Percentiles rank a stretch among this genome's conserved stretches.
These are phyloP conservation scores for Eimeria zaria DNA, from an alignment of 169 alveolate species.

Conservation along the genomic window DNA sequence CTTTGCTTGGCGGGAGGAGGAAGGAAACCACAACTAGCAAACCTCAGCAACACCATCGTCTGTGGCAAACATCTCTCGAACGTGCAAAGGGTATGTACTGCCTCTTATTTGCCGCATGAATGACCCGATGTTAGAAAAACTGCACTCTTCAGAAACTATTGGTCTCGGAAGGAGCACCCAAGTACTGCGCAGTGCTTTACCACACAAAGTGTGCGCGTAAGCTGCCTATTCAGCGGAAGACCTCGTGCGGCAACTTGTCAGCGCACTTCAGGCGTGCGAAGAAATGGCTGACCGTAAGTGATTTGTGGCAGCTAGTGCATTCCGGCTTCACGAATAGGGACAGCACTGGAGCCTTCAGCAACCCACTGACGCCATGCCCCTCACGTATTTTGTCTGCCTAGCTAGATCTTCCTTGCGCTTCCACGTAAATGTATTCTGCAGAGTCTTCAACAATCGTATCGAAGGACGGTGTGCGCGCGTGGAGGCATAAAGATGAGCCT, in stretches of 20 bases:
- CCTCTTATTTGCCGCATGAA: background rate
- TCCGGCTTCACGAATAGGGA: background rate
- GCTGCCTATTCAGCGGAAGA: conserved; percentile 33
- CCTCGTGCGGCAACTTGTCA: conserved; percentile 53
- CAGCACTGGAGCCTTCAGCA: conserved; percentile 22
- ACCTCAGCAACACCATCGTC: conserved; percentile 8
- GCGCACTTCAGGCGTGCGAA: conserved; percentile 80
- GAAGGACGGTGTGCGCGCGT: conserved; percentile 83
- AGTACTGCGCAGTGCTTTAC: background rate
- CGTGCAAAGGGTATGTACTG: conserved; percentile 49
- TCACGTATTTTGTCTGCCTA: background rate
- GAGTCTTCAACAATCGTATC: conserved; percentile 46
- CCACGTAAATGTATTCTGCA: background rate
- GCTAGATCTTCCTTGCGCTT: background rate
- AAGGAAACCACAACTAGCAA: background rate
- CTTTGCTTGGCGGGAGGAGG: conserved; percentile 65
- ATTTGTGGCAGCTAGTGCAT: background rate
- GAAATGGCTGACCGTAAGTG: conserved; percentile 15
- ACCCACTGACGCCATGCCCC: background rate
- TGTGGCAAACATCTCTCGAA: conserved; percentile 40
- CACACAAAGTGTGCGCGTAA: background rate
- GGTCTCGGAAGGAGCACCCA: background rate
- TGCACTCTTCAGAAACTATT: background rate
- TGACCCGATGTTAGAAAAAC: background rate
- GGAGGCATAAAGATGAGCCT: conserved; percentile 52